Evolutionary conservation across 2,329 filamentous ascomycete species (phyloP).

Genomic region (Chaetomium strumarium): DNA sequence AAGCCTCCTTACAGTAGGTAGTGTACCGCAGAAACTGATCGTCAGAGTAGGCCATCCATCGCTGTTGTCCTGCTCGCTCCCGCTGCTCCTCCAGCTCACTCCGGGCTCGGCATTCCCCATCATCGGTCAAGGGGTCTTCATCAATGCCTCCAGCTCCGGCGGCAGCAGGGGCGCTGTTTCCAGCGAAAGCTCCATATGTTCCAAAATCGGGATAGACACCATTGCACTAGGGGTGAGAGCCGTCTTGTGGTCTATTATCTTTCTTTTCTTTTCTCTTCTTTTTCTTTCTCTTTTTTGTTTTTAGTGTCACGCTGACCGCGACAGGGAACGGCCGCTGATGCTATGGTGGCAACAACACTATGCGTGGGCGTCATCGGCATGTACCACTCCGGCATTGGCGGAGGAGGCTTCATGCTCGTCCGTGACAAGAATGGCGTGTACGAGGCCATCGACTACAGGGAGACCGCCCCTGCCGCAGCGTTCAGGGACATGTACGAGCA

Average conservation of each 20-base stretch:
- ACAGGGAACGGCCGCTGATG: slow-evolving; percentile 70
- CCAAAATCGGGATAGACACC: slow-evolving; percentile 59
- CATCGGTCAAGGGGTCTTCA: slow-evolving; percentile 7
- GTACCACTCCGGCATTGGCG: slow-evolving; percentile 79
- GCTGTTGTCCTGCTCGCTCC: slow-evolving; percentile 8
- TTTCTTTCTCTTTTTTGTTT: neutral
- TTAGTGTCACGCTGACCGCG: neutral
- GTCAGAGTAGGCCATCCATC: slow-evolving; percentile 4
- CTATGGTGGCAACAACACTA: slow-evolving; percentile 65
- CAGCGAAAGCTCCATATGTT: slow-evolving; percentile 64
- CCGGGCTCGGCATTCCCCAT: slow-evolving; percentile 9
- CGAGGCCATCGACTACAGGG: slow-evolving; percentile 84
- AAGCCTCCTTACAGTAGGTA: too few species aligned
- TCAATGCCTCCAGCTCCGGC: slow-evolving; percentile 2
- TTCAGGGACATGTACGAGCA: slow-evolving; percentile 79
- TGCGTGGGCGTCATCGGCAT: slow-evolving; percentile 71
- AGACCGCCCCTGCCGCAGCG: slow-evolving; percentile 77
- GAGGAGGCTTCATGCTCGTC: slow-evolving; percentile 85
- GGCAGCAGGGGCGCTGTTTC: slow-evolving; percentile 57
- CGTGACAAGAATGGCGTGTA: slow-evolving; percentile 67
- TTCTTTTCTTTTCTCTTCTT: too few species aligned
- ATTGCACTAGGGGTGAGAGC: slow-evolving; percentile 47
- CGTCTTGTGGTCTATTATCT: neutral
- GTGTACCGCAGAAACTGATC: neutral
- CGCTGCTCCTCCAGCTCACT: slow-evolving; percentile 7